Percentiles rank a stretch among this genome's conserved stretches.
These are phyloP conservation scores for Ruellia speciosa DNA, from an alignment of 305 asterid species.

Conservation along the genomic window DNA sequence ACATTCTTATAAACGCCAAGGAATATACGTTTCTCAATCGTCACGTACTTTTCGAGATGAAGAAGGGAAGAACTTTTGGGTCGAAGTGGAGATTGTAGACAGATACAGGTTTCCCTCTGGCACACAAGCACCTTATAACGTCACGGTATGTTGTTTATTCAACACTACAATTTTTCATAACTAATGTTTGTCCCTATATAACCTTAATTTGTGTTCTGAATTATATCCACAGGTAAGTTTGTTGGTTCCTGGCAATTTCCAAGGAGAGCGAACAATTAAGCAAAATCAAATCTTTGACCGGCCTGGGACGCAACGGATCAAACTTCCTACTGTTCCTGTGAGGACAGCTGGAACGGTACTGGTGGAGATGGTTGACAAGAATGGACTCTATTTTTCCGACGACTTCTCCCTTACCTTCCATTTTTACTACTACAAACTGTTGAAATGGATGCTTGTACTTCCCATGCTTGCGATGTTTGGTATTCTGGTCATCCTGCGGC, in stretches of 20 bases:
- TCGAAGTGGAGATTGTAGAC: conserved; percentile 83
- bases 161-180: background rate
- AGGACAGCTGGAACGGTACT: conserved; percentile 83
- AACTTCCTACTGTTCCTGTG: conserved; percentile 78
- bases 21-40: conserved; percentile 70
- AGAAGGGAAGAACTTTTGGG: conserved; percentile 95
- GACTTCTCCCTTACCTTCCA: conserved; percentile 95
- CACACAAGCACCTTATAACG: conserved; percentile 86
- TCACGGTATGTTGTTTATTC: conserved; percentile 43
- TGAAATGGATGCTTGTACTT: conserved; percentile 90
- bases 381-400: conserved; percentile 75
- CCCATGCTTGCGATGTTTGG: conserved; percentile 97
- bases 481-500: conserved; percentile 80
- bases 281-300: conserved; percentile 49
- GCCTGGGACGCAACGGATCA: conserved; percentile 60
- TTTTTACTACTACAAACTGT: conserved; percentile 69
- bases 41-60: conserved; percentile 93
- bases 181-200: background rate
- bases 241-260: conserved; percentile 96
- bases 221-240: conserved; percentile 55
- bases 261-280: conserved; percentile 84
- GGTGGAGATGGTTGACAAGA: conserved; percentile 92
- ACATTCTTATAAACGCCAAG: conserved; percentile 57
- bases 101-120: conserved; percentile 77
- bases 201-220: conserved; percentile 8